Evolutionary conservation across 768 basidiomycete genomes (phyloP).

Genomic region (Dioszegia hungarica): DNA sequence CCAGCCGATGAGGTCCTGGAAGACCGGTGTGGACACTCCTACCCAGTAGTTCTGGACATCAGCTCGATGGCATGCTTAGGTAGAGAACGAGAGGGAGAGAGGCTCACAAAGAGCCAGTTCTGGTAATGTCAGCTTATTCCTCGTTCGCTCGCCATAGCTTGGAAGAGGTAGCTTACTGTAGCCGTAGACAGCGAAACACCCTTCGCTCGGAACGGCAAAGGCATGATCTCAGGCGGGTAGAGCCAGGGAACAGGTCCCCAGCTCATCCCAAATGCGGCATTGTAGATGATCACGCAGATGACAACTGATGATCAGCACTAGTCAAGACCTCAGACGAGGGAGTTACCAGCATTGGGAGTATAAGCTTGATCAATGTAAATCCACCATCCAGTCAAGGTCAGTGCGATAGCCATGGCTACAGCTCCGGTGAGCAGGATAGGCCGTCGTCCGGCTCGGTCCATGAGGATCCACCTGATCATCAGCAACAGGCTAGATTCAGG

Average conservation of each 20-base stretch:
- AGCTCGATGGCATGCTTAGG: background rate
- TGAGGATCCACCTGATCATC: conserved; percentile 74
- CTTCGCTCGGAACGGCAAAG: conserved; percentile 80
- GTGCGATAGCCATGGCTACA: conserved; percentile 75
- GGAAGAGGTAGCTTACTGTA: conserved; percentile 52
- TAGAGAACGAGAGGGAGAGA: too few species aligned
- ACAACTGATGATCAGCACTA: conserved; percentile 59
- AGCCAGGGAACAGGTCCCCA: conserved; percentile 85
- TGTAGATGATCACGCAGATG: conserved; percentile 81
- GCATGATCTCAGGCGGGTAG: conserved; percentile 65
- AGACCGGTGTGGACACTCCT: conserved; percentile 75
- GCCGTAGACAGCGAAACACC: conserved; percentile 94
- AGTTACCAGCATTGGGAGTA: conserved; percentile 62
- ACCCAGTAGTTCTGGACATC: conserved; percentile 68
- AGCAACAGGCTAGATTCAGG: background rate
- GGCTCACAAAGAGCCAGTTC: conserved; percentile 54
- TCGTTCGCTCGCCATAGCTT: too few species aligned
- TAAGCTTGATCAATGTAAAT: conserved; percentile 81
- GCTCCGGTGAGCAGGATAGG: conserved; percentile 82
- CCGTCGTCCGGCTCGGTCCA: conserved; percentile 84
- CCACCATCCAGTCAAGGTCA: conserved; percentile 83
- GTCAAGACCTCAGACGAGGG: background rate
- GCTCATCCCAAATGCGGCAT: conserved; percentile 78
- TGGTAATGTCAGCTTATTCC: conserved; percentile 8
- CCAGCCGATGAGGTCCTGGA: conserved; percentile 86